These are phyloP conservation scores for Brassica carinata DNA, from an alignment of 345 rosid genomes.

Conservation along the genomic window DNA sequence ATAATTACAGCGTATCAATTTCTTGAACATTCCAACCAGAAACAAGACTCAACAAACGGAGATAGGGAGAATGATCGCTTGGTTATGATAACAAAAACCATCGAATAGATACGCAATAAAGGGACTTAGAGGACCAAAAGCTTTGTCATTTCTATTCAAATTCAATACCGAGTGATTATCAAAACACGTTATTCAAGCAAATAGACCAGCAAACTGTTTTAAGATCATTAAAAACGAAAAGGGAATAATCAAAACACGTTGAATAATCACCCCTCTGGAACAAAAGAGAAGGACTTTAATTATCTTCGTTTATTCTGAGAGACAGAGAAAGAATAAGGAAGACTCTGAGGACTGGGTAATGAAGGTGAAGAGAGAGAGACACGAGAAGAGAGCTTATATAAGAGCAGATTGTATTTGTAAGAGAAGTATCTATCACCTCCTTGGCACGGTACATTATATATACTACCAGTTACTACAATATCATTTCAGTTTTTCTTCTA, in stretches of 20 bases:
- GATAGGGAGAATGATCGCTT: too few relatives aligned
- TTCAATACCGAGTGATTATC: too few relatives aligned
- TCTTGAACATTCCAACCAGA: neutral
- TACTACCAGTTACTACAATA: neutral
- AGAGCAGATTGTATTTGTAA: slow-evolving; percentile 15
- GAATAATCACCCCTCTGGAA: slow-evolving; percentile 10
- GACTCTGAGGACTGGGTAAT: slow-evolving; percentile 29
- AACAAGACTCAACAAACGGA: too few relatives aligned
- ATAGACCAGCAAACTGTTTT: slow-evolving; percentile 3
- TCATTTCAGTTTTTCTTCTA: too few relatives aligned
- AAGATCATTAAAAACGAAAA: neutral
- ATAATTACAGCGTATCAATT: neutral
- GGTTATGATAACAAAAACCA: too few relatives aligned
- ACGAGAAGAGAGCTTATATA: slow-evolving; percentile 27
- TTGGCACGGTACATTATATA: slow-evolving; percentile 43
- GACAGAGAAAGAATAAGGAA: slow-evolving; percentile 14
- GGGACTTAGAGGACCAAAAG: too few relatives aligned
- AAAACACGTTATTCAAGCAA: neutral
- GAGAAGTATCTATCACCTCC: slow-evolving; percentile 35
- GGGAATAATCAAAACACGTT: too few relatives aligned
- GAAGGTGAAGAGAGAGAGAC: slow-evolving; percentile 21
- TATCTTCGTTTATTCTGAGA: neutral
- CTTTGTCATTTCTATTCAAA: too few relatives aligned
- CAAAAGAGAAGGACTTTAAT: neutral
- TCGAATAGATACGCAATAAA: too few relatives aligned